These are phyloP conservation scores for Apodospora peruviana DNA, from an alignment of 495 filamentous ascomycete genomes.

Conservation along the genomic window DNA sequence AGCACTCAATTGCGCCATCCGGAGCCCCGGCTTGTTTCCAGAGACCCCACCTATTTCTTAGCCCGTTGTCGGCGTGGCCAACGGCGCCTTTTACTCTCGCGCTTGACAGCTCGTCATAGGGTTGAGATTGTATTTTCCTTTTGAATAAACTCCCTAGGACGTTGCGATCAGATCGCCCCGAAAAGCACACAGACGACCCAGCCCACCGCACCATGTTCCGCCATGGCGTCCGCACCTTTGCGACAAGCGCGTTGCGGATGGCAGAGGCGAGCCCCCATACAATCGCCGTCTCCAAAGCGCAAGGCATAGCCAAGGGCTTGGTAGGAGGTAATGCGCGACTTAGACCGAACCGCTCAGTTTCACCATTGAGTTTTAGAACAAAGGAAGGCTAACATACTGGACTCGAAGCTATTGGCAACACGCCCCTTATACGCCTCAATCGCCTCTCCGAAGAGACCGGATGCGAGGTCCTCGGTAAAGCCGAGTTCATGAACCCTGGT, in stretches of 20 bases:
- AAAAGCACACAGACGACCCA: too few relatives aligned
- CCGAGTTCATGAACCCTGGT: conserved; percentile 97
- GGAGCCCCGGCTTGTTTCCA: too few relatives aligned
- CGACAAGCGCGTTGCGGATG: conserved; percentile 41
- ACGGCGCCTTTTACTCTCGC: not conserved
- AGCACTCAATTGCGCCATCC: conserved; percentile 18
- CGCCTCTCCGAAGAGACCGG: conserved; percentile 84
- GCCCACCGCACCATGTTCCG: conserved; percentile 40
- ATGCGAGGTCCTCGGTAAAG: conserved; percentile 92
- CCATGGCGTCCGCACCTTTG: conserved; percentile 42
- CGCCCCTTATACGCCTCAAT: conserved; percentile 86
- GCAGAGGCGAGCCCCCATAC: conserved; percentile 30
- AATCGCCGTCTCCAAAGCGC: conserved; percentile 65
- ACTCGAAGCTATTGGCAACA: conserved; percentile 84
- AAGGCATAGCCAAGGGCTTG: conserved; percentile 77
- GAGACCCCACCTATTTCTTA: not conserved
- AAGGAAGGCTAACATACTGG: conserved; percentile 2
- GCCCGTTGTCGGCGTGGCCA: not conserved
- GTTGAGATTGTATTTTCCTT: too few relatives aligned
- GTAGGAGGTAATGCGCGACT: conserved; percentile 71
- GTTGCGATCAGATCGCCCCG: too few relatives aligned
- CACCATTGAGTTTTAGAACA: not conserved
- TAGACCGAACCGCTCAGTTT: too few relatives aligned
- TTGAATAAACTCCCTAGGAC: too few relatives aligned
- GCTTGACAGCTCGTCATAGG: too few relatives aligned